Conservation (phyloP, 2,329 filamentous ascomycete genomes). For the Trichoderma atroviride region DNA sequence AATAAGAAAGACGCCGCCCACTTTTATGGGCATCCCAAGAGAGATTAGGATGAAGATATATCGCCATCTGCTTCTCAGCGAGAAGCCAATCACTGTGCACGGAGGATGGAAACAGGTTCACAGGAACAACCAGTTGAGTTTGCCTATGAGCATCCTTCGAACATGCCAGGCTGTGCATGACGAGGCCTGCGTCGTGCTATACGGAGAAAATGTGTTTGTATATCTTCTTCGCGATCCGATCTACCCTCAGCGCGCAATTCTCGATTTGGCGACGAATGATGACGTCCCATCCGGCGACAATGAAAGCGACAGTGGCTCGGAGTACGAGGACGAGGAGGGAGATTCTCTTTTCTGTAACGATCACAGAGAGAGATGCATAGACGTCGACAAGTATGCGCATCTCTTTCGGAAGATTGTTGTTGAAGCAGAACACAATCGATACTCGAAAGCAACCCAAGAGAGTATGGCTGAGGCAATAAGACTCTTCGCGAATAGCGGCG, state of each 20-base stretch:
- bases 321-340: constrained; percentile 29
- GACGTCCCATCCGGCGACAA: constrained; percentile 1
- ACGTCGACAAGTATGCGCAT: constrained; percentile 41
- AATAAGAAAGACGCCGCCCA: background rate
- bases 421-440: constrained; percentile 48
- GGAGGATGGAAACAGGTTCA: constrained; percentile 41
- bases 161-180: constrained; percentile 39
- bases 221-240: constrained; percentile 49
- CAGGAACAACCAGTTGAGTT: constrained; percentile 34
- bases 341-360: background rate
- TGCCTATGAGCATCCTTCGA: constrained; percentile 44
- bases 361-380: constrained; percentile 32
- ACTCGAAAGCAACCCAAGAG: constrained; percentile 30
- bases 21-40: constrained; percentile 32
- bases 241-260: constrained; percentile 29
- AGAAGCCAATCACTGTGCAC: constrained; percentile 40
- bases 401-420: constrained; percentile 48
- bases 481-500: constrained; percentile 36
- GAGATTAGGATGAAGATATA: constrained; percentile 41
- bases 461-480: constrained; percentile 43
- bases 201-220: constrained; percentile 51
- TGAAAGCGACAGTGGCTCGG: constrained; percentile 26
- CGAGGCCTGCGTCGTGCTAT: constrained; percentile 49
- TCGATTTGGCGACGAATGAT: constrained; percentile 29
- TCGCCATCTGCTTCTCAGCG: constrained; percentile 37